Conservation (phyloP, 2,329 filamentous ascomycete species). For the Penicillium sp. region DNA sequence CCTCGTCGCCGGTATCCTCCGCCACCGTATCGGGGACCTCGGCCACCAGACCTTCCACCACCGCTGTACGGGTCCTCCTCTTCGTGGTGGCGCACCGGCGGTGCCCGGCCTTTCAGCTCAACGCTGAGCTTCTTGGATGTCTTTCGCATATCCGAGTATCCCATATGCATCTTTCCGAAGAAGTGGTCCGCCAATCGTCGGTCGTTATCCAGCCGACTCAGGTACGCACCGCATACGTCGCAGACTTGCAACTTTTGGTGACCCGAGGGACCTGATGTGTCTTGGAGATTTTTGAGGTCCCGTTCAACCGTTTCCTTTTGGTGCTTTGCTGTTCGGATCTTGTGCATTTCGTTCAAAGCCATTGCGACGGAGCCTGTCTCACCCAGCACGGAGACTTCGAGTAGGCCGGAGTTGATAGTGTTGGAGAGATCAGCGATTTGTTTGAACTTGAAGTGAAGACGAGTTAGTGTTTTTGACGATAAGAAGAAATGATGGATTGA, state of each 20-base stretch:
- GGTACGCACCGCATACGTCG: conserved; percentile 94
- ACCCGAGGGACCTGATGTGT: conserved; percentile 85
- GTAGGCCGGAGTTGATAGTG: conserved; percentile 72
- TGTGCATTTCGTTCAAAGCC: conserved; percentile 82
- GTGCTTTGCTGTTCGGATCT: conserved; percentile 71
- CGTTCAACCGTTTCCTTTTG: conserved; percentile 77
- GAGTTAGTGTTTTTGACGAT: not conserved
- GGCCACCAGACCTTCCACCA: conserved; percentile 37
- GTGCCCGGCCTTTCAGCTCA: conserved; percentile 69
- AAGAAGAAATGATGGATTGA: not conserved
- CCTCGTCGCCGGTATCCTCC: conserved; percentile 42
- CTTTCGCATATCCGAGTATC: conserved; percentile 97
- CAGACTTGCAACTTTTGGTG: conserved; percentile 98
- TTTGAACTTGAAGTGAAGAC: conserved; percentile 54
- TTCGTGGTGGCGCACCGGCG: conserved; percentile 53
- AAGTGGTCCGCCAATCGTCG: conserved; percentile 92
- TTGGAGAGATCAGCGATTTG: conserved; percentile 73
- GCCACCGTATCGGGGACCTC: conserved; percentile 41
- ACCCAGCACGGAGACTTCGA: conserved; percentile 80
- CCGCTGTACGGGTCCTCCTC: conserved; percentile 50
- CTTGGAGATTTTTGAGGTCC: conserved; percentile 82
- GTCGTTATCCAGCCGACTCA: conserved; percentile 89
- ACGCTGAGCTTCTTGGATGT: conserved; percentile 81
- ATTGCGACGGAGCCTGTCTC: conserved; percentile 73
- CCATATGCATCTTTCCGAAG: conserved; percentile 98